phyloP scores from a whole-genome alignment of 2,329 filamentous ascomycete species.

The Calcarisporium arbuscula region DNA sequence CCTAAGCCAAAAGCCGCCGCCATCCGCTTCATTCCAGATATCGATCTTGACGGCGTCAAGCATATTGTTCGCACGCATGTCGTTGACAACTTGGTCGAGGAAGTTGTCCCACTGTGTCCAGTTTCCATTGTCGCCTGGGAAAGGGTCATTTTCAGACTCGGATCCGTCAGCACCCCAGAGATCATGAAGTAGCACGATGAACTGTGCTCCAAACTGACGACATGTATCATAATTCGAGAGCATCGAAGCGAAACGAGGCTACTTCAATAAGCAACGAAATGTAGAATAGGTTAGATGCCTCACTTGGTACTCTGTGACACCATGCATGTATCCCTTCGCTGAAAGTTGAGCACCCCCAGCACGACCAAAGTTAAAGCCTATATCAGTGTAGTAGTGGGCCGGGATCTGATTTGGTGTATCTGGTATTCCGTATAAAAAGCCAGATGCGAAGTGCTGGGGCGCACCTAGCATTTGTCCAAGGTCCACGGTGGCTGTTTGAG shows the following conservation, averaged over 20 bases:
- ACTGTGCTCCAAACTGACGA: conserved; percentile 30
- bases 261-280: background rate
- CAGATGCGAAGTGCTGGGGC: conserved; percentile 5
- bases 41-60: conserved; percentile 35
- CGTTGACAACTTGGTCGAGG: conserved; percentile 29
- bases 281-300: no score
- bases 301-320: conserved; percentile 1
- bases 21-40: conserved; percentile 49
- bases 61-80: conserved; percentile 30
- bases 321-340: conserved; percentile 6
- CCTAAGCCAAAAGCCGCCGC: conserved; percentile 6
- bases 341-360: conserved; percentile 5
- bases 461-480: conserved; percentile 4
- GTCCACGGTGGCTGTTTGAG: conserved; percentile 1
- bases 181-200: conserved; percentile 40
- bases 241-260: conserved; percentile 32
- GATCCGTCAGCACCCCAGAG: conserved; percentile 42
- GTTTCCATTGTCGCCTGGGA: conserved; percentile 43
- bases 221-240: conserved; percentile 37
- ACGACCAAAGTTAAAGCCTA: conserved; percentile 6
- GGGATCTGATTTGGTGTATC: conserved; percentile 6
- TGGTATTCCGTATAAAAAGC: conserved; percentile 7
- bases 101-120: conserved; percentile 40
- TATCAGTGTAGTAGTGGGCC: conserved; percentile 5
- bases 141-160: conserved; percentile 26